Base-by-base conservation (phyloP, 495 filamentous ascomycete species). In the Hypoxylon trugodes region DNA sequence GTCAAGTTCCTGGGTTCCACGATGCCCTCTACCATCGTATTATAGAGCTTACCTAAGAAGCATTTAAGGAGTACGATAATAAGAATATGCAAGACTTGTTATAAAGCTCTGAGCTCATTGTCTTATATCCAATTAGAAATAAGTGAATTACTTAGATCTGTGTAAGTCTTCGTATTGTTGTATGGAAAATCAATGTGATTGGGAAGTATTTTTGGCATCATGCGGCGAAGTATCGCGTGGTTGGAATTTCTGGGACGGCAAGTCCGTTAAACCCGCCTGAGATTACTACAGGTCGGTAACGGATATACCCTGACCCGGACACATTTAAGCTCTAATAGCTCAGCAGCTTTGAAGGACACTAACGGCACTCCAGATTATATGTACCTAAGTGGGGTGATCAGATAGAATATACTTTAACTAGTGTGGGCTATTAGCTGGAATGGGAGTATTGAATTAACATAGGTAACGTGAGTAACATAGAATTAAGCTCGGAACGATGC, bases 191-290 rank as follows among this genome's bases (percentile, higher is more conserved):
- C n/a, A n/a, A n/a, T 30, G 10, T 28, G 13, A 13, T 46, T 52
- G n/a, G n/a, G n/a, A n/a, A n/a, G n/a, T 60, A 60, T 61, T 61
- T 61, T 56, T 61, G 49, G 63, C 49, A 66, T 6, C 50, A 40
- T 65, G 61, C 54, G 53, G 52, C 47, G 38, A 49, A 64, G 60
- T 24, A 46, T 41, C 19, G 35, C 15, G 33, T 35, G 15, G 26
- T n/a, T n/a, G n/a, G n/a, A n/a, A 33, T 33, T 33, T 33, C 45
- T 48, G 13, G 22, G 10, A 54, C 48, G 48, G 48, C 19, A 52
- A 40, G 35, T 52, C 48, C 48, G 48, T 52, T 52, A 52, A 45
- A 24, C 12, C 26, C 40, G 26, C 16, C 22, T 30, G n/a, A 46
- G 24, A 25, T 12, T 16, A 42, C 37, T 42, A 53, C 15, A 6